Base-by-base conservation (phyloP, 805 yeast species). In the Wickerhamiella cacticola region DNA sequence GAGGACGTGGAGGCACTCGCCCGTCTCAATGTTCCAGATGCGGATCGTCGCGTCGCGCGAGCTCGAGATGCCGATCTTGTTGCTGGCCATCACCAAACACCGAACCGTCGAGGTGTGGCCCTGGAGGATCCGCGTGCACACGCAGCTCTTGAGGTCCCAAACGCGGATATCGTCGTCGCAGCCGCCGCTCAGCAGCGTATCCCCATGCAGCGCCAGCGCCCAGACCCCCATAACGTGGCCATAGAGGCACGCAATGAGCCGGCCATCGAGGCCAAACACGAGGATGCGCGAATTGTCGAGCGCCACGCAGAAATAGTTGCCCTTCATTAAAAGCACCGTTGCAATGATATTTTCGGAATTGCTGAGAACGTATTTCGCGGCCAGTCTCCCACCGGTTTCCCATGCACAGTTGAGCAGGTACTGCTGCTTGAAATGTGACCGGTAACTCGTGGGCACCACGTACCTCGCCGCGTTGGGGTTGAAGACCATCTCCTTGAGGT, bases 151-250 rank as follows among this genome's bases (percentile, higher is more conserved):
- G 55, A 88, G 73, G 65, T 89, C 95, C 98, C 98, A 89, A 55
- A 89, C 87, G 61, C 96, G 76, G 19, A 89, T 95, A 33, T 95
- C 88, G 60, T 96, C 75, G 66, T 89, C 98, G 55, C 97, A 96
- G 16, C 95, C 86, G 31, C 97, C 97, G 29, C 94, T 80, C 18
- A 89, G 95, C 54, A 89, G 74, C 57, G 89, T 81, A 59, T 87
- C 78, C 38, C 95, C 96, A 66, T 81, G 86, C 1, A 95, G 85
- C 38, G 88, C 82, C 51, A 92, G 80, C 25, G 94, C 88, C 96
- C 97, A 89, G 12, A 92, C 95, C 35, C 97, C 98, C 72, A 87
- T 95, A 45, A 92, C 86, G 62, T 92, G 98, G 4, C 98, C 98
- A 66, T 85, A 86, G 60, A 89, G 94, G 0, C 96, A 87, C 53